Percentiles rank a stretch among this genome's conserved stretches.
Conservation (phyloP, 371 early-diverging fungal genomes). For the Rhizopus microsporus region DNA sequence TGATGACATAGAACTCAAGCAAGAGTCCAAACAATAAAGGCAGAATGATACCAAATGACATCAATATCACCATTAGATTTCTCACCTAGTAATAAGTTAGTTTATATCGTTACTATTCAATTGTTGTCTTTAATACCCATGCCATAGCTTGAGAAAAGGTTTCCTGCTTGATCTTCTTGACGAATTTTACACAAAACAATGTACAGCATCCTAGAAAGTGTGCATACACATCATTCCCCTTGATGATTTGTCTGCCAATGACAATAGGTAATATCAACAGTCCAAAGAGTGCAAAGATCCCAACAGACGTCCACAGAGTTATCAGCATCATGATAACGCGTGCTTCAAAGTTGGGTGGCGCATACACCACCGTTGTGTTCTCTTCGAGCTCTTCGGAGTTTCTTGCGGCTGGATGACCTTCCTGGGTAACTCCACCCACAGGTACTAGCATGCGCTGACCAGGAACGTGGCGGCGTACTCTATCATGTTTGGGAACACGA, state of each 20-base stretch:
- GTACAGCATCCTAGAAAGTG: too few relatives aligned
- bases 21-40: conserved; percentile 7
- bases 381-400: conserved; percentile 18
- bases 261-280: conserved; percentile 32
- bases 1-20: conserved; percentile 13
- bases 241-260: conserved; percentile 31
- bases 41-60: conserved; percentile 9
- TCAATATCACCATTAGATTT: neutral
- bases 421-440: neutral
- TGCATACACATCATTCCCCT: too few relatives aligned
- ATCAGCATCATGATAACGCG: conserved; percentile 50
- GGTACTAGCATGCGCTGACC: conserved; percentile 20
- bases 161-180: too few relatives aligned
- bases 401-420: conserved; percentile 1
- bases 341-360: conserved; percentile 60
- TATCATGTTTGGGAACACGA: conserved; percentile 14
- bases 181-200: too few relatives aligned
- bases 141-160: too few relatives aligned
- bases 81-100: too few relatives aligned
- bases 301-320: conserved; percentile 50
- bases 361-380: conserved; percentile 59
- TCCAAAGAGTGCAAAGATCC: conserved; percentile 32
- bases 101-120: too few relatives aligned
- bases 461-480: neutral
- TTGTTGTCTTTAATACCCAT: too few relatives aligned